These are phyloP conservation scores for Tolypocladium tundrense DNA, from an alignment of 2,329 filamentous ascomycete genomes.

Conservation along the genomic window DNA sequence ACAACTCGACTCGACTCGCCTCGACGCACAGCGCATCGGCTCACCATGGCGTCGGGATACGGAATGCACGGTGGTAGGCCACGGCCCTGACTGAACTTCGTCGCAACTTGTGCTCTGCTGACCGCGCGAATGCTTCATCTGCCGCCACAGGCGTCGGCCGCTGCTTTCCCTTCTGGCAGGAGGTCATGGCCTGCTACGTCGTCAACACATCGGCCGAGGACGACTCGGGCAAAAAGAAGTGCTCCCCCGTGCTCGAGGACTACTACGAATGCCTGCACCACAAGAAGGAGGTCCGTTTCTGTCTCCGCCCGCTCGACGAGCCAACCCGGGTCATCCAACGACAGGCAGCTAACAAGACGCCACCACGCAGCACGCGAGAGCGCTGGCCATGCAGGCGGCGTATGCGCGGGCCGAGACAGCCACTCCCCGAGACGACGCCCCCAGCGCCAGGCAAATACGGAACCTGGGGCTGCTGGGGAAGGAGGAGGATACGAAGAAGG, in stretches of 20 bases:
- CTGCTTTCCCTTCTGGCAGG: conserved; percentile 99
- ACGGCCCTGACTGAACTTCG: not conserved
- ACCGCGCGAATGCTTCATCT: conserved; percentile 1
- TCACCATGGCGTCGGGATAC: conserved; percentile 69
- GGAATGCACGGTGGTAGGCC: conserved; percentile 68
- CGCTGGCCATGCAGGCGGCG: conserved; percentile 68
- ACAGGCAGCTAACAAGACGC: conserved; percentile 1
- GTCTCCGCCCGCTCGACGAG: not conserved
- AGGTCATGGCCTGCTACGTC: conserved; percentile 96
- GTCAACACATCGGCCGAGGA: conserved; percentile 79
- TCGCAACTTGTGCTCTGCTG: not conserved
- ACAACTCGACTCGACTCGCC: not conserved
- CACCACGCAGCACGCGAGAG: conserved; percentile 58
- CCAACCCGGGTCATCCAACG: not conserved
- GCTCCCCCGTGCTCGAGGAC: conserved; percentile 75
- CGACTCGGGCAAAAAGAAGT: conserved; percentile 76
- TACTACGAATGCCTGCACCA: conserved; percentile 99
- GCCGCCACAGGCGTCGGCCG: conserved; percentile 47
- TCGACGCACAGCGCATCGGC: conserved; percentile 1
- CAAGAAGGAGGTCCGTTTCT: conserved; percentile 78
- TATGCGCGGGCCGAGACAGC: conserved; percentile 72
- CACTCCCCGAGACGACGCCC: conserved; percentile 68
- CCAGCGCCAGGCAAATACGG: conserved; percentile 77
- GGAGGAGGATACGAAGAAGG: conserved; percentile 66
- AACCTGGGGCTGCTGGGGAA: conserved; percentile 76